Base-by-base conservation (phyloP, 164 flowering plant species). In the Aristolochia californica region DNA sequence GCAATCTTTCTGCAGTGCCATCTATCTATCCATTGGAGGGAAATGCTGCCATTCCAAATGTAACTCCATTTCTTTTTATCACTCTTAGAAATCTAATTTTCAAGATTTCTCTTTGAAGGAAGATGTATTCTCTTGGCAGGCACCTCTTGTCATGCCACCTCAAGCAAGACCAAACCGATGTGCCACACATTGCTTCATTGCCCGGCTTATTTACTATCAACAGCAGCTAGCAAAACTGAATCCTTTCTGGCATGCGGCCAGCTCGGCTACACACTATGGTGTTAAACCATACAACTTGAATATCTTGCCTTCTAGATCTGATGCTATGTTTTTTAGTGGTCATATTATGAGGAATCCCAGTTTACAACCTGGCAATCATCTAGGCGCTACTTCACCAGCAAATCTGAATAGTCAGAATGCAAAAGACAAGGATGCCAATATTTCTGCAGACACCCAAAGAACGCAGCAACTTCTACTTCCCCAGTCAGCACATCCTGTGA, bases 111-210 rank as follows among this genome's bases (percentile, higher is more conserved):
- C 40, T 34, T 34, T 34, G 10, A 34, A 34, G 40, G 7, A 34
- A 34, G 9, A 34, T 34, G 40, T 28, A 45, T 53, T 65, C 34
- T 43, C 27, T 27, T 16, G 49, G 69, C 77, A 80, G 82, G 50
- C 55, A 54, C 64, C 76, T 27, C 61, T 27, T 24, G 63, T 64
- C 63, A 38, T 58, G 54, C 54, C 67, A 53, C 63, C 78, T 16
- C 73, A 66, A 43, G 72, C 75, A 43, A 72, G 77, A 30, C 74
- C 72, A 10, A 77, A 75, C 62, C 75, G 76, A 62, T 77, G 85
- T 57, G 65, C 72, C 24, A 73, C 74, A 14, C 85, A 81, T 65
- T 66, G 61, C 25, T 66, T 68, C 64, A 75, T 81, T 58, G 85
- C 85, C 56, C 64, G 61, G 20, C 74, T 69, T 62, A 79, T 81